Conservation (phyloP, 148 eudicot genomes). For the Linanthus parryae region DNA sequence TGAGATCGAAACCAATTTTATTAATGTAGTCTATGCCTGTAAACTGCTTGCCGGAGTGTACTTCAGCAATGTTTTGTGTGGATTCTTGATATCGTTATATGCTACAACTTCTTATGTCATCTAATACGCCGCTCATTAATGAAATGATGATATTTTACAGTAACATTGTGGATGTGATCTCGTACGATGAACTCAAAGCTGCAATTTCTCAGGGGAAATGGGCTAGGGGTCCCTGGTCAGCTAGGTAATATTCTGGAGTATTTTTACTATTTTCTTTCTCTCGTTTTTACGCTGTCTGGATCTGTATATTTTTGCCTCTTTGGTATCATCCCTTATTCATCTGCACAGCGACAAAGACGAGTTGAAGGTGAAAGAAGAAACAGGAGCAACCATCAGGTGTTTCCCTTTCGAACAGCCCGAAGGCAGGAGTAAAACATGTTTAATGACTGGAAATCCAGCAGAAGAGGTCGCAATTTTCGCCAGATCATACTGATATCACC, state of each 20-base stretch:
- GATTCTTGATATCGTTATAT: no score
- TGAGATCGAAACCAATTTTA: no score
- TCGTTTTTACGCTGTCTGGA: no score
- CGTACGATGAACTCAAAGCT: conserved; percentile 77
- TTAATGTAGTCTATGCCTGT: no score
- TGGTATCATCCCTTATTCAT: conserved; percentile 2
- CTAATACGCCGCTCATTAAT: no score
- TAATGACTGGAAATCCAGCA: conserved; percentile 91
- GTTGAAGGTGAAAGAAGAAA: conserved; percentile 89
- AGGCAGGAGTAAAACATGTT: conserved; percentile 52
- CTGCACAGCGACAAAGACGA: conserved; percentile 69
- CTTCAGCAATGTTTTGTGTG: no score
- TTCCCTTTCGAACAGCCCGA: conserved; percentile 91
- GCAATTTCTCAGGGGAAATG: conserved; percentile 85
- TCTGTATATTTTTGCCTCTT: no score
- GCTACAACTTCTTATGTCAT: no score
- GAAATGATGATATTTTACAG: conserved; percentile 25
- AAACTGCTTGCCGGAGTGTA: no score
- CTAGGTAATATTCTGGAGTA: conserved; percentile 55
- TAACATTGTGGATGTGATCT: conserved; percentile 84
- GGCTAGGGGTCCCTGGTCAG: conserved; percentile 99
- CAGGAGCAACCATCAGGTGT: conserved; percentile 94
- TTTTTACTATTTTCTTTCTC: background rate
- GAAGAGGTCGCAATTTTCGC: conserved; percentile 95
- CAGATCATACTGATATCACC: conserved; percentile 64